phyloP scores from a whole-genome alignment of 2,329 filamentous ascomycete genomes.

The Geosmithia flava region DNA sequence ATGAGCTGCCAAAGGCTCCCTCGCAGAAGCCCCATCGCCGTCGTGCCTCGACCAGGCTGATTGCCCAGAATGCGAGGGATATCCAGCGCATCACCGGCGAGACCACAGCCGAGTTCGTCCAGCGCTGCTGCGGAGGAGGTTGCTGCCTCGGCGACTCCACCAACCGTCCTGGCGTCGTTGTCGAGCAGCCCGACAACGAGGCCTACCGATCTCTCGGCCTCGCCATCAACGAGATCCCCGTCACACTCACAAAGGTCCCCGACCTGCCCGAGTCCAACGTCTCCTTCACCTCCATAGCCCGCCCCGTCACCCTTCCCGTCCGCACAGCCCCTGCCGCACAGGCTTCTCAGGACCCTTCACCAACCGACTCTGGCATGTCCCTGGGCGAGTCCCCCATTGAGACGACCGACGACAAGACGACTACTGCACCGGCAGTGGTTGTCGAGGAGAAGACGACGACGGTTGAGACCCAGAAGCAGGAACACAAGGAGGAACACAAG shows the following conservation, averaged over 20 bases:
- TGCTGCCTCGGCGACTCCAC: slow-evolving; percentile 43
- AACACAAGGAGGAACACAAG: too few species aligned
- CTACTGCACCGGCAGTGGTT: neutral
- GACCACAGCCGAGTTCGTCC: slow-evolving; percentile 47
- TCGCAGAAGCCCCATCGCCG: slow-evolving; percentile 32
- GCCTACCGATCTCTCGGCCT: slow-evolving; percentile 73
- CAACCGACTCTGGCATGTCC: slow-evolving; percentile 36
- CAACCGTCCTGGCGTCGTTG: slow-evolving; percentile 29
- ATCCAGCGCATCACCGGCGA: slow-evolving; percentile 53
- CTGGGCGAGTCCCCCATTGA: slow-evolving; percentile 14
- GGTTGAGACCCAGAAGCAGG: too few species aligned
- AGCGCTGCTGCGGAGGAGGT: slow-evolving; percentile 51
- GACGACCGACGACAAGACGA: slow-evolving; percentile 6
- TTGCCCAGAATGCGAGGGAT: slow-evolving; percentile 49
- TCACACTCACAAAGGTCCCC: slow-evolving; percentile 56
- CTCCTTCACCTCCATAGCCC: slow-evolving; percentile 33
- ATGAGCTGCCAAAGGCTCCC: slow-evolving; percentile 15
- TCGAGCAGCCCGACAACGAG: slow-evolving; percentile 62
- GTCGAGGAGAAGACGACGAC: too few species aligned
- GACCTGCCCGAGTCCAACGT: slow-evolving; percentile 66
- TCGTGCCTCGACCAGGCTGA: slow-evolving; percentile 57
- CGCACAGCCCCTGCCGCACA: neutral
- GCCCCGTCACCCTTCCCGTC: neutral
- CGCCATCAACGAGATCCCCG: slow-evolving; percentile 64
- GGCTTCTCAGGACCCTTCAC: slow-evolving; percentile 16